Conservation (phyloP, 768 basidiomycete genomes). For the Termitomyces heimii region DNA sequence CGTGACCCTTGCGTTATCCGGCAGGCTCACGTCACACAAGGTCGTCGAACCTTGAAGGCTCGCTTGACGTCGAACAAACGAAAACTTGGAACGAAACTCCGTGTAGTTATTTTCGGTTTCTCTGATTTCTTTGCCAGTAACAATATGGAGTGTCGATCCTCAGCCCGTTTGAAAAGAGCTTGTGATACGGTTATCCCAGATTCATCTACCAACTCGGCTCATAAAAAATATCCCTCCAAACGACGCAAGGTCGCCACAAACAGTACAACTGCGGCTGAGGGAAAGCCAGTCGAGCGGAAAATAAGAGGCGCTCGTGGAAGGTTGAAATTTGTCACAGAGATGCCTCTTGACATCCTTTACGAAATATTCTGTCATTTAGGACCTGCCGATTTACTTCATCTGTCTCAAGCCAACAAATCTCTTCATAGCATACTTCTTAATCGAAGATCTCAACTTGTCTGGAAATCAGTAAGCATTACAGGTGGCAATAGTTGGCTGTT, state of each 20-base stretch:
- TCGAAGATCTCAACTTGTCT: slow-evolving; percentile 18
- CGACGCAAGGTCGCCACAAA: not conserved
- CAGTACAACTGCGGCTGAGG: not conserved
- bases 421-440: slow-evolving; percentile 27
- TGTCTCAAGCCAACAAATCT: slow-evolving; percentile 29
- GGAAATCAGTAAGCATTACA: slow-evolving; percentile 21
- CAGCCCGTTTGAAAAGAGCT: not conserved
- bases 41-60: too few relatives aligned
- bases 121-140: not conserved
- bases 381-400: slow-evolving; percentile 32
- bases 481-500: not conserved
- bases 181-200: not conserved
- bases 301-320: slow-evolving; percentile 14
- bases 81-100: too few relatives aligned
- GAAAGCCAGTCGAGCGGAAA: slow-evolving; percentile 12
- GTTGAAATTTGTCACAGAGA: slow-evolving; percentile 23
- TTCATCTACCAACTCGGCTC: not conserved
- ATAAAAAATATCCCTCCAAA: not conserved
- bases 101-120: too few relatives aligned
- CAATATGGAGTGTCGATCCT: not conserved
- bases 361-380: slow-evolving; percentile 33
- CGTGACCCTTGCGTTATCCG: too few relatives aligned
- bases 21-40: too few relatives aligned
- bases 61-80: too few relatives aligned
- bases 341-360: slow-evolving; percentile 27